These are phyloP conservation scores for Quercus tomentella DNA, from an alignment of 331 rosid genomes.

Conservation along the genomic window DNA sequence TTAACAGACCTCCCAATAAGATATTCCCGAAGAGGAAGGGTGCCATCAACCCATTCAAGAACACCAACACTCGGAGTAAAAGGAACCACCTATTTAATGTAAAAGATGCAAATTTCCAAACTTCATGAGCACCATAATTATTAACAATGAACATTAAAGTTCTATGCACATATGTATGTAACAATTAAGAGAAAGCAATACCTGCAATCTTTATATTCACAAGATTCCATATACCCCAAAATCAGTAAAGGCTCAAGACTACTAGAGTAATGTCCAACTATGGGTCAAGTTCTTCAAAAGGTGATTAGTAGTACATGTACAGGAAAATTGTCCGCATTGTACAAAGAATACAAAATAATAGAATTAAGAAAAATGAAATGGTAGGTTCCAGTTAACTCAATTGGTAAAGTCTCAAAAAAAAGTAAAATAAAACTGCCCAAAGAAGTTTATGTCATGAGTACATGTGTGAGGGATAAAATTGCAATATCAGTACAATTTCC, in stretches of 20 bases:
- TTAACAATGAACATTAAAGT: neutral
- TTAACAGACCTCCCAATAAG: constrained; percentile 78
- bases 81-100: constrained; percentile 65
- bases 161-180: neutral
- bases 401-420: neutral
- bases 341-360: neutral
- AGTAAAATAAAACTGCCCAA: neutral
- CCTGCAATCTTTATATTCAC: neutral
- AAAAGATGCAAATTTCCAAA: neutral
- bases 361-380: neutral
- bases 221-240: neutral
- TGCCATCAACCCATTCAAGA: constrained; percentile 96
- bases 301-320: neutral
- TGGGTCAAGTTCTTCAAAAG: neutral
- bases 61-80: constrained; percentile 98
- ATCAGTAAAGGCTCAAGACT: neutral
- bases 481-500: too few species aligned
- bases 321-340: neutral
- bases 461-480: too few species aligned
- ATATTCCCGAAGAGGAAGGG: constrained; percentile 93
- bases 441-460: too few species aligned
- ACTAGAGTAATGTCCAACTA: neutral
- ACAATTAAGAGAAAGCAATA: neutral
- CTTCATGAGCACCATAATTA: neutral
- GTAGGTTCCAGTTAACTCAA: too few species aligned